A percentile compares a stretch with the other conserved stretches of the same genome.
These are phyloP conservation scores for Parathielavia hyrcaniae DNA, from an alignment of 495 filamentous ascomycete genomes.

Conservation along the genomic window DNA sequence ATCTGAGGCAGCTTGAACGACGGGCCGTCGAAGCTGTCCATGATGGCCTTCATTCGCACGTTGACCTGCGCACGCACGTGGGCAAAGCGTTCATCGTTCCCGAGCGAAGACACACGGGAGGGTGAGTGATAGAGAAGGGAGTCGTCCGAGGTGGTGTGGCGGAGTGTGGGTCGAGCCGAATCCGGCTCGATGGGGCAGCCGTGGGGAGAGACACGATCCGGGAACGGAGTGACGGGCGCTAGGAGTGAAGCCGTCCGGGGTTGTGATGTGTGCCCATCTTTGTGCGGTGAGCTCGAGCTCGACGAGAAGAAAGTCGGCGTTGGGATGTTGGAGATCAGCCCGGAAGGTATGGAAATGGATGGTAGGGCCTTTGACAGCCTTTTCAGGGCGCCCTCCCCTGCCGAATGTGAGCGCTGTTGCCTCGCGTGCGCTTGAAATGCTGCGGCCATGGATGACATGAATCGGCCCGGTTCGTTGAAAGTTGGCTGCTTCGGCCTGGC, in stretches of 20 bases:
- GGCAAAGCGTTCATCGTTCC: constrained; percentile 78
- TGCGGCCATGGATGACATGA: constrained; percentile 36
- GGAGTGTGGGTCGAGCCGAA: constrained; percentile 37
- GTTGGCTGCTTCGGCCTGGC: constrained; percentile 43
- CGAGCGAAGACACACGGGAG: constrained; percentile 73
- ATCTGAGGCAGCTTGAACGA: constrained; percentile 64
- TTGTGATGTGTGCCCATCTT: constrained; percentile 15
- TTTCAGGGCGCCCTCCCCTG: constrained; percentile 42
- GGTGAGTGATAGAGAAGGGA: constrained; percentile 62
- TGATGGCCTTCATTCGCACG: constrained; percentile 83
- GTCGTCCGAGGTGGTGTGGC: constrained; percentile 66
- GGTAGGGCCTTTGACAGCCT: constrained; percentile 46
- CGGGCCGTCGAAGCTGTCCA: constrained; percentile 71
- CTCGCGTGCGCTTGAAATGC: constrained; percentile 32
- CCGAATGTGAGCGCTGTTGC: constrained; percentile 36
- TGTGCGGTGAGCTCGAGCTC: constrained; percentile 28
- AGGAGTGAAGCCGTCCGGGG: constrained; percentile 15
- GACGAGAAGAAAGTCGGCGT: constrained; percentile 45
- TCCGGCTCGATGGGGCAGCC: constrained; percentile 22
- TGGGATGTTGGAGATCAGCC: constrained; percentile 39
- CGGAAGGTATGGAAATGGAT: constrained; percentile 46
- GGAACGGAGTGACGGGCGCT: background rate
- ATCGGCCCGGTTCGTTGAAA: constrained; percentile 30
- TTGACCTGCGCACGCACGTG: constrained; percentile 76
- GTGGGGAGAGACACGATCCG: constrained; percentile 17